These are phyloP conservation scores for Paramecium biaurelia DNA, from an alignment of 73 alveolate species.

Conservation along the genomic window DNA sequence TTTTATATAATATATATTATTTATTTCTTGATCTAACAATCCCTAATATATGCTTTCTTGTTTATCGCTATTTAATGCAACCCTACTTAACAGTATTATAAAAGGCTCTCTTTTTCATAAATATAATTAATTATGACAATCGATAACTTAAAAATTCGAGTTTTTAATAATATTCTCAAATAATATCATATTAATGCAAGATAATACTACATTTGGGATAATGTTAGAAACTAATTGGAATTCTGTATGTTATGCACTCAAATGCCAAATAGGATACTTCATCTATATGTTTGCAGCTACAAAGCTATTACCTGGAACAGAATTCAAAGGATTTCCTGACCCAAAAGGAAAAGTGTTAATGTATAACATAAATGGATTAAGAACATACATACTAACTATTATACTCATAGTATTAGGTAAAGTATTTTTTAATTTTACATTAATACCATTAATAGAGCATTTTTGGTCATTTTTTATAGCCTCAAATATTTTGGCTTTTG, in stretches of 20 bases:
- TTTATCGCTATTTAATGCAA: not conserved
- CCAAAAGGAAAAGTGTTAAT: not conserved
- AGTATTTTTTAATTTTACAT: not conserved
- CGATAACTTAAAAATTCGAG: not conserved
- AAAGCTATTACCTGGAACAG: conserved; percentile 2
- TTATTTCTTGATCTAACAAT: not conserved
- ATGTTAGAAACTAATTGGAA: not conserved
- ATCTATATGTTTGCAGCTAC: conserved; percentile 34
- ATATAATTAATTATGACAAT: not conserved
- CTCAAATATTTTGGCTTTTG: conserved; percentile 29
- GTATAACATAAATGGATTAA: conserved; percentile 41
- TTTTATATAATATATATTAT: not conserved
- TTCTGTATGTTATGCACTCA: not conserved
- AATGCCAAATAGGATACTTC: not conserved
- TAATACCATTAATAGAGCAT: not conserved
- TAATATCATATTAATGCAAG: not conserved
- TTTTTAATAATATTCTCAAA: conserved; percentile 8
- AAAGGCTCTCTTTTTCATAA: not conserved
- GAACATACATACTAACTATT: not conserved
- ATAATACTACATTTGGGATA: not conserved
- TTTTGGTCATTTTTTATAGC: conserved; percentile 60
- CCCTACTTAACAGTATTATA: not conserved
- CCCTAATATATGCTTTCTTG: not conserved
- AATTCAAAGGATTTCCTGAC: conserved; percentile 39
- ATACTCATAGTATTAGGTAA: not conserved